Evolutionary conservation across 2,329 filamentous ascomycete genomes (phyloP), one percentile per base, ranked within the genome.

Genomic region (Aspergillus pseudoterreus): DNA sequence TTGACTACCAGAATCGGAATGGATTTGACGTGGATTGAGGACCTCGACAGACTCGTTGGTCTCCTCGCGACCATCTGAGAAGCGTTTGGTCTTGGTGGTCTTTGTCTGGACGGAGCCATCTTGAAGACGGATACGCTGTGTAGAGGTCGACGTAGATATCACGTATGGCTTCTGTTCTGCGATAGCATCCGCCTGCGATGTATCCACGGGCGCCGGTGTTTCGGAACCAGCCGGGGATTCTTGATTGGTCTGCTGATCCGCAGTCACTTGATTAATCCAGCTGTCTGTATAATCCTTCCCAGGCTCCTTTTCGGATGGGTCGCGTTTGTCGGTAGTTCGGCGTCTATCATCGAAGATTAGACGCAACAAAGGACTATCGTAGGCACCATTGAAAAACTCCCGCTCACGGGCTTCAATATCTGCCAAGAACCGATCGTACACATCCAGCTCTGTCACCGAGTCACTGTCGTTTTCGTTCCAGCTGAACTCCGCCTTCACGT

Each of bases 31-130:
- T 22, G 63, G 58, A 19, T 63, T 69, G 38, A 62, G 53, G 8
- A 64, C 58, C 43, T 83, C 78, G 3, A 78, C 68, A 6, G 78
- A 81, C 57, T 83, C 80, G 8, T 78, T 76, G 32, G 68, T 80
- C 63, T 85, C 82, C 60, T 85, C 82, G 3, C 76, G 73, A 0
- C 83, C 83, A 68, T 85, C 82, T 1, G 78, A 71, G 59, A 83
- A 86, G 2, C 79, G 74, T 60, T 79, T 81, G 55, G 81, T 85
- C 14, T 82, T 68, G 9, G 82, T 70, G 1, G 78, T 76, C 57
- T 79, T 83, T 0, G 79, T 84, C 8, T 79, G 78, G 2, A 83
- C 68, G 0, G 78, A 80, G 11, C 83, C 83, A 62, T 85, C 82
- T 0, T 80, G 72, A 2, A 78, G 69, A 2, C 76, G 77, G 4